Conservation (phyloP, 371 early-diverging fungal genomes). For the Zopfochytrium polystomum region DNA sequence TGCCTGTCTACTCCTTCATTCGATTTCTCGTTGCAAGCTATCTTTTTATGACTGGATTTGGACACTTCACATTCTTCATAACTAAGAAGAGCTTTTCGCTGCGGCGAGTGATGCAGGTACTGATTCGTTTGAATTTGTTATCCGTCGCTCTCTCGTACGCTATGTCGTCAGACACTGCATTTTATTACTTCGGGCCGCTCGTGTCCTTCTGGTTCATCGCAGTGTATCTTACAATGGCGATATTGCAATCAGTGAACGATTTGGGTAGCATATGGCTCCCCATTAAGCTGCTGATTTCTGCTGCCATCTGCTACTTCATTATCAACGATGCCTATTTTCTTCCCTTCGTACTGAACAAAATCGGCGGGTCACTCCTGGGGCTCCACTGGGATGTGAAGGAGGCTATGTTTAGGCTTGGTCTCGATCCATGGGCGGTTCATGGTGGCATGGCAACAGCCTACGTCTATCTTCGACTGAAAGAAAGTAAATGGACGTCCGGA, state of each 20-base stretch:
- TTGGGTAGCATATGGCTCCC: conserved; percentile 44
- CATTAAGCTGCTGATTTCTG: conserved; percentile 38
- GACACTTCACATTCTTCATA: conserved; percentile 68
- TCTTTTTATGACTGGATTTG: conserved; percentile 79
- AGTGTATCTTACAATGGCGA: conserved; percentile 65
- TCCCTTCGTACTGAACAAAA: not conserved
- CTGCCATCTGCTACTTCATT: conserved; percentile 29
- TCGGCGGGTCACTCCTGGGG: conserved; percentile 21
- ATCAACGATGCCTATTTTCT: not conserved
- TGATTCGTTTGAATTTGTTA: conserved; percentile 68
- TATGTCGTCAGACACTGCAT: conserved; percentile 65
- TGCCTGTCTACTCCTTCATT: conserved; percentile 66
- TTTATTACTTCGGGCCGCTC: conserved; percentile 74
- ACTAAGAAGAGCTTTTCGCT: conserved; percentile 65
- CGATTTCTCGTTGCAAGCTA: conserved; percentile 71
- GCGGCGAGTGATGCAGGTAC: conserved; percentile 55
- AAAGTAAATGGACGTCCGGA: not conserved
- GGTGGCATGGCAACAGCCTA: conserved; percentile 24
- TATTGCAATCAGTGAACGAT: conserved; percentile 50
- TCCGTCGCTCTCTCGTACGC: conserved; percentile 61
- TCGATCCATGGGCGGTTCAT: conserved; percentile 28
- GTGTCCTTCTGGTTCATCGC: conserved; percentile 67
- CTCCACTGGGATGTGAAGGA: conserved; percentile 32
- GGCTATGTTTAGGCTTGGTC: conserved; percentile 24
- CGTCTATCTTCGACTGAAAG: not conserved